Percentiles rank a stretch among this genome's conserved stretches.
Conservation (phyloP, 2,329 filamentous ascomycete species). For the Calonectria leucothoes region DNA sequence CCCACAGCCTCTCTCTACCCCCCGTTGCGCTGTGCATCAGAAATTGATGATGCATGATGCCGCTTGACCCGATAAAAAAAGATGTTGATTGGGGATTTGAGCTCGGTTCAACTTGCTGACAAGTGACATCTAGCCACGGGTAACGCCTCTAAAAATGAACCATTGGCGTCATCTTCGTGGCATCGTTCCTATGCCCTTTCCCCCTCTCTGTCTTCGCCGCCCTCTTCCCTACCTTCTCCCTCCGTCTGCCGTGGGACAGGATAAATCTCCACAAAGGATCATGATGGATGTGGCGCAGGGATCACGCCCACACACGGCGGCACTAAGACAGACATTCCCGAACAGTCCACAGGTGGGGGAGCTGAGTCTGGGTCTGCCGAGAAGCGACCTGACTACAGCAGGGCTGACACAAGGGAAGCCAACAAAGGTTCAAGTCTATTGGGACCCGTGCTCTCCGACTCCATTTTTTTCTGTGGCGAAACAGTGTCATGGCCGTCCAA, state of each 20-base stretch:
- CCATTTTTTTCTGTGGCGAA: not conserved
- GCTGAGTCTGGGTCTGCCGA: not conserved
- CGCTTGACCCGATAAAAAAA: constrained; percentile 3
- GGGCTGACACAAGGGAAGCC: constrained; percentile 19
- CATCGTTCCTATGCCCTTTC: not conserved
- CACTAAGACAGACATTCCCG: not conserved
- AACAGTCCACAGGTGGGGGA: not conserved
- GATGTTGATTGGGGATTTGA: not conserved
- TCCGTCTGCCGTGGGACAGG: not conserved
- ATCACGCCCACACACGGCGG: not conserved
- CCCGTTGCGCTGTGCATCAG: constrained; percentile 1
- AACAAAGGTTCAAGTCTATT: not conserved
- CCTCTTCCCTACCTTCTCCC: not conserved
- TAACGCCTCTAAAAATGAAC: not conserved
- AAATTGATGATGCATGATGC: not conserved
- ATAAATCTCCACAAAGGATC: not conserved
- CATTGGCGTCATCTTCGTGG: not conserved
- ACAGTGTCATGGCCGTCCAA: not conserved
- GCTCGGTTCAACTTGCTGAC: not conserved
- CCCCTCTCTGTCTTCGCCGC: not conserved
- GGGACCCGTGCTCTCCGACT: not conserved
- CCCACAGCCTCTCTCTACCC: constrained; percentile 1
- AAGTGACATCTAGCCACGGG: not conserved
- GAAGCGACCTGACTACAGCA: constrained; percentile 12
- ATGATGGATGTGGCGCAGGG: constrained; percentile 2